Percentiles rank a stretch among this genome's conserved stretches.
phyloP scores from a whole-genome alignment of 2,329 filamentous ascomycete genomes.

The Pseudopyricularia javanii region DNA sequence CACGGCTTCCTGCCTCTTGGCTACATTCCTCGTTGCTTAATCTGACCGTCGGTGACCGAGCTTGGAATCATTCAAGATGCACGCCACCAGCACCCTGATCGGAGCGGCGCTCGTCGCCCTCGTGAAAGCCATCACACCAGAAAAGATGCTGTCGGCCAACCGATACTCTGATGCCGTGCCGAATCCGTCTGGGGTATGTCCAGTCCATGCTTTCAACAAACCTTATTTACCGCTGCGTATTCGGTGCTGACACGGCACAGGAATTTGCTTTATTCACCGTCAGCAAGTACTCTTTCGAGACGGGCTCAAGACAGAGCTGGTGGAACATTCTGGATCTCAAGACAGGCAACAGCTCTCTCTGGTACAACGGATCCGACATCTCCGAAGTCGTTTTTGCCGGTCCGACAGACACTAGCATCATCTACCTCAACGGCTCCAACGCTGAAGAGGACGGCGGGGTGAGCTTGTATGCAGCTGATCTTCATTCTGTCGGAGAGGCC shows the following conservation, averaged over 20 bases:
- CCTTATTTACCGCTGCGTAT: neutral
- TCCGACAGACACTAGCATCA: slow-evolving; percentile 30
- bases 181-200: slow-evolving; percentile 20
- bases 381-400: slow-evolving; percentile 45
- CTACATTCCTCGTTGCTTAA: neutral
- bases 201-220: no score
- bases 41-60: neutral
- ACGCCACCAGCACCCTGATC: neutral
- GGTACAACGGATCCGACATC: slow-evolving; percentile 36
- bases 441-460: slow-evolving; percentile 27
- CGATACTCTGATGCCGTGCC: slow-evolving; percentile 17
- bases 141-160: slow-evolving; percentile 18
- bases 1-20: neutral
- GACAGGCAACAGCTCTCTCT: slow-evolving; percentile 36
- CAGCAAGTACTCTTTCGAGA: slow-evolving; percentile 48
- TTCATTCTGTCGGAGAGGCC: slow-evolving; percentile 12
- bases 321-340: slow-evolving; percentile 44
- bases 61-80: neutral
- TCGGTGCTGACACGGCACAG: slow-evolving; percentile 9
- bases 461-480: slow-evolving; percentile 24
- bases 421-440: slow-evolving; percentile 36
- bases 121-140: slow-evolving; percentile 14
- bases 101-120: neutral
- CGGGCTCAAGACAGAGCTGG: slow-evolving; percentile 29
- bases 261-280: slow-evolving; percentile 32